These are phyloP conservation scores for Sporisorium reilianum DNA, from an alignment of 1,284 basidiomycete species.

Conservation along the genomic window DNA sequence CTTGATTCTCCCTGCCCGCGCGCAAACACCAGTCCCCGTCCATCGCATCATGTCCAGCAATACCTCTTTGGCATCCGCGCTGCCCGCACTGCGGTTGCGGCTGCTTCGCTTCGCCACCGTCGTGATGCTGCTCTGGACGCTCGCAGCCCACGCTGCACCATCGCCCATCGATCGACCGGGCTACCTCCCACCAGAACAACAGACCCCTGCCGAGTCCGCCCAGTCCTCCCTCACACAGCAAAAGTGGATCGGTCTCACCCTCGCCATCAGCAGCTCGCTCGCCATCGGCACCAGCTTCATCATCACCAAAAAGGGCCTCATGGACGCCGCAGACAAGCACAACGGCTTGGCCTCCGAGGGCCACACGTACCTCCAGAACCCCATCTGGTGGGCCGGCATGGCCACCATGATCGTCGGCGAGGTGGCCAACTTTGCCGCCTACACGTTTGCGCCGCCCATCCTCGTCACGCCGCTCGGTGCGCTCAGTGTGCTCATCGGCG, in stretches of 20 bases:
- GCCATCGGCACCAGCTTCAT: conserved; percentile 69
- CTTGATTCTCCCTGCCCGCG: not conserved
- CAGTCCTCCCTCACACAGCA: conserved; percentile 60
- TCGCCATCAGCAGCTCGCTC: conserved; percentile 66
- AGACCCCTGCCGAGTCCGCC: conserved; percentile 29
- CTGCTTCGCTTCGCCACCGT: conserved; percentile 26
- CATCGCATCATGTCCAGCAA: conserved; percentile 12
- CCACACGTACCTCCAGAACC: conserved; percentile 83
- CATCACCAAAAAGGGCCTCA: conserved; percentile 69
- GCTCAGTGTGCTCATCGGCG: conserved; percentile 90
- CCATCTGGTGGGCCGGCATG: conserved; percentile 99
- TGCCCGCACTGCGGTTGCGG: conserved; percentile 29
- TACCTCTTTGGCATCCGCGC: not conserved
- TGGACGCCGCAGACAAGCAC: conserved; percentile 65
- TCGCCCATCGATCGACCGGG: conserved; percentile 36
- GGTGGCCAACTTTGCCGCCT: conserved; percentile 98
- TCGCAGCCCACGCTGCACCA: conserved; percentile 23
- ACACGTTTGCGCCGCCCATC: conserved; percentile 97
- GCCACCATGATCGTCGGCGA: conserved; percentile 74
- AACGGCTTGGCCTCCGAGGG: conserved; percentile 66
- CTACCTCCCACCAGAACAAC: conserved; percentile 45
- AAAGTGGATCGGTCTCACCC: conserved; percentile 67
- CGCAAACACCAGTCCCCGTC: not conserved
- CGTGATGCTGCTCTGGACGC: conserved; percentile 28
- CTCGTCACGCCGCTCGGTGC: conserved; percentile 96